A percentile compares a stretch with the other conserved stretches of the same genome.
Evolutionary conservation across 1,284 basidiomycete genomes (phyloP).

Genomic region (Moesziomyces sp.): DNA sequence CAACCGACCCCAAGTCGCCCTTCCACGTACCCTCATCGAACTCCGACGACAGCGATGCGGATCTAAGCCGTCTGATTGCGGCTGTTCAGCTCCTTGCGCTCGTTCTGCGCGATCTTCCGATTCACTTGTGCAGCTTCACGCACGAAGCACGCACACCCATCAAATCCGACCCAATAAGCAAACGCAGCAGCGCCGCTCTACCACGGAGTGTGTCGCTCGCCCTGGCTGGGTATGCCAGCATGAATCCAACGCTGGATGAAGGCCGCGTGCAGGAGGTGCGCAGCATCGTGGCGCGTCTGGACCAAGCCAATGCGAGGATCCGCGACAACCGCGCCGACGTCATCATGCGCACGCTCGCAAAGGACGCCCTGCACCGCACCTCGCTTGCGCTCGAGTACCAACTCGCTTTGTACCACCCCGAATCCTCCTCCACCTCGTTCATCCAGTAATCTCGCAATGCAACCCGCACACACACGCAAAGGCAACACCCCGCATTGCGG

Average conservation of each 20-base stretch:
- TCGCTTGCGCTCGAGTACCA: conserved; percentile 24
- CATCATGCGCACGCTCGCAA: conserved; percentile 19
- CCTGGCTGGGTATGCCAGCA: conserved; percentile 3
- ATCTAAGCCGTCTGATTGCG: conserved; percentile 13
- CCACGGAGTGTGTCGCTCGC: conserved; percentile 10
- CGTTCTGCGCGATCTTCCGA: conserved; percentile 12
- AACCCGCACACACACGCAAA: no score
- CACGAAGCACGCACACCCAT: background rate
- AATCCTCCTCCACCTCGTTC: background rate
- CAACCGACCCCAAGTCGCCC: conserved; percentile 12
- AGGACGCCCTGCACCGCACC: conserved; percentile 22
- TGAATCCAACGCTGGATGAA: conserved; percentile 6
- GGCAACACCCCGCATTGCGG: no score
- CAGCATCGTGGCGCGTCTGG: conserved; percentile 5
- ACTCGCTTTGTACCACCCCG: conserved; percentile 3
- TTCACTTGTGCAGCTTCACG: conserved; percentile 26
- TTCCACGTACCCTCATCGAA: conserved; percentile 14
- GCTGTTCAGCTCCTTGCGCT: conserved; percentile 15
- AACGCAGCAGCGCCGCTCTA: background rate
- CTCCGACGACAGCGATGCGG: background rate
- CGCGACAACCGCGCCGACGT: conserved; percentile 25
- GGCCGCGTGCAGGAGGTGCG: conserved; percentile 4
- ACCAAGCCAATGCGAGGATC: conserved; percentile 16
- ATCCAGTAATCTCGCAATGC: no score
- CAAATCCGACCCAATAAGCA: background rate